These are phyloP conservation scores for Jimgerdemannia flammicorona DNA, from an alignment of 192 early-diverging fungal species.

Conservation along the genomic window DNA sequence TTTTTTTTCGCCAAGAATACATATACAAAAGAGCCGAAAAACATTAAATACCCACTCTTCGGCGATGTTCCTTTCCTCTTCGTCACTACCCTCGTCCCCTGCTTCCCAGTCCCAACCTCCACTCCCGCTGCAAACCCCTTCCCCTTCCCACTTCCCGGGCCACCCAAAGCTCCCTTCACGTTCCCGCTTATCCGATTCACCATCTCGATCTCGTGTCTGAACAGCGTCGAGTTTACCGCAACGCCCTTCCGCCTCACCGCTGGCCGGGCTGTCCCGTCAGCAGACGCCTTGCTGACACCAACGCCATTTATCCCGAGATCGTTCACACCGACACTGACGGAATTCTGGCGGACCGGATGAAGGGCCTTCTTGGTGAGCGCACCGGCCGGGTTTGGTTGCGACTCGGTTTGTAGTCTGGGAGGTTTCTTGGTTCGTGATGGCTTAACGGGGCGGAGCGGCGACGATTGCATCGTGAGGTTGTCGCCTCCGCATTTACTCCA, in stretches of 20 bases:
- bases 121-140: neutral
- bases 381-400: neutral
- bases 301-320: too few species aligned
- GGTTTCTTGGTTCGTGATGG: neutral
- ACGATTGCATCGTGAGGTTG: neutral
- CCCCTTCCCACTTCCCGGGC: neutral
- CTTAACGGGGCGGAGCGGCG: neutral
- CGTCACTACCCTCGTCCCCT: neutral
- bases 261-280: too few species aligned
- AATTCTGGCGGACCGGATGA: too few species aligned
- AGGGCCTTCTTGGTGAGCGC: too few species aligned
- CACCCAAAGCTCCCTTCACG: neutral
- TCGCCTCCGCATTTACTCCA: slow-evolving; percentile 15
- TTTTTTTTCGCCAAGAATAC: neutral
- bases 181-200: neutral
- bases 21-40: neutral
- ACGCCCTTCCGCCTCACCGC: neutral
- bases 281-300: too few species aligned
- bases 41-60: neutral
- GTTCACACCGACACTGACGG: too few species aligned
- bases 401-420: neutral
- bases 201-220: neutral
- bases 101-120: neutral
- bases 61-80: neutral
- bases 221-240: neutral